phyloP scores from a whole-genome alignment of 352 stramenopile genomes.

The Thalassiosira hispida region DNA sequence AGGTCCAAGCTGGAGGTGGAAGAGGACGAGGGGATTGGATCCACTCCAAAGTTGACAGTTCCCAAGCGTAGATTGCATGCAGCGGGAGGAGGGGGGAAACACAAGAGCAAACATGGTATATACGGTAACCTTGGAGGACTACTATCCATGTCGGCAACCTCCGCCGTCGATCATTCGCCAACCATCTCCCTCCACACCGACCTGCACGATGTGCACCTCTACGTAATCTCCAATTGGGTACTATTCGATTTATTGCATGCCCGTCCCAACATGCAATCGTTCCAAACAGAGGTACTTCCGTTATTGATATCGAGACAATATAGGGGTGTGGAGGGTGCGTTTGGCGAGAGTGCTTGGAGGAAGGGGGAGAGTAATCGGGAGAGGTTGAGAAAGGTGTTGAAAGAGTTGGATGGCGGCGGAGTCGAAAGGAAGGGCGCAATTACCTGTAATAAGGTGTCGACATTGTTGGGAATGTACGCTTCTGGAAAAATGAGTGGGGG shows the following conservation, averaged over 20 bases:
- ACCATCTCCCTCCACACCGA: conserved; percentile 54
- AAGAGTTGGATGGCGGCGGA: conserved; percentile 29
- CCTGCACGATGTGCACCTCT: conserved; percentile 79
- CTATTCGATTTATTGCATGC: conserved; percentile 61
- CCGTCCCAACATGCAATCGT: conserved; percentile 49
- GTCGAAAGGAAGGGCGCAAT: not conserved
- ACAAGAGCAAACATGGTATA: too few relatives aligned
- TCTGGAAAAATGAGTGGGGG: conserved; percentile 21
- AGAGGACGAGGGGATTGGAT: conserved; percentile 69
- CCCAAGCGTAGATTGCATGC: conserved; percentile 52
- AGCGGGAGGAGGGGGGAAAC: not conserved
- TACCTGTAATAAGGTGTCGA: conserved; percentile 21
- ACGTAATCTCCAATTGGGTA: conserved; percentile 78
- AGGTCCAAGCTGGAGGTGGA: conserved; percentile 73
- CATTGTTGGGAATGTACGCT: conserved; percentile 36
- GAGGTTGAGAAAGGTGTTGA: conserved; percentile 21
- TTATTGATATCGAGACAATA: conserved; percentile 79
- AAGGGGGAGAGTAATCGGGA: conserved; percentile 22
- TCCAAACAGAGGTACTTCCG: conserved; percentile 77
- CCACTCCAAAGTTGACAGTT: conserved; percentile 71
- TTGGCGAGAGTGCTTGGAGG: conserved; percentile 54
- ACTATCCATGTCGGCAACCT: conserved; percentile 22
- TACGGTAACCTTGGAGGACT: too few relatives aligned
- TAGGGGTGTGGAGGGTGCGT: conserved; percentile 61
- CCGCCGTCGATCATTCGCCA: conserved; percentile 32